These are phyloP conservation scores for Podospora australis DNA, from an alignment of 495 filamentous ascomycete genomes.

Conservation along the genomic window DNA sequence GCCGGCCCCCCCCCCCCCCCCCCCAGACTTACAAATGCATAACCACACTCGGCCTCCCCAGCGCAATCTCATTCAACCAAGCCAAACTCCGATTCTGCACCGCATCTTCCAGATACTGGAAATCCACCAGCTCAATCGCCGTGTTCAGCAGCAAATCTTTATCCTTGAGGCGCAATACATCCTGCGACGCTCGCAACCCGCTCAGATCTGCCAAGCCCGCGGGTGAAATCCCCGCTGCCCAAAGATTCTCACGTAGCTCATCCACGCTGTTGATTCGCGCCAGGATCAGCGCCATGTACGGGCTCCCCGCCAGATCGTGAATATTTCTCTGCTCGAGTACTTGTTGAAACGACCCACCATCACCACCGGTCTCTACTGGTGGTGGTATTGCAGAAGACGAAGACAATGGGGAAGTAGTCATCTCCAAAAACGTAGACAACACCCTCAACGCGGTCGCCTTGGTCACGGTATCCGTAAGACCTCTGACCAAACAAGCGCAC, in stretches of 20 bases:
- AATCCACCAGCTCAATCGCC: conserved; percentile 51
- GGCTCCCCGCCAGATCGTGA: conserved; percentile 34
- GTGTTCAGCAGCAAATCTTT: conserved; percentile 51
- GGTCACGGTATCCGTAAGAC: conserved; percentile 53
- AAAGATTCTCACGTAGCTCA: conserved; percentile 46
- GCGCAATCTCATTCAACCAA: conserved; percentile 46
- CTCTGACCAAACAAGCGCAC: conserved; percentile 53
- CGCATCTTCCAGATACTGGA: conserved; percentile 48
- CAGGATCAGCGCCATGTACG: conserved; percentile 47
- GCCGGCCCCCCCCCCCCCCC: too few relatives aligned
- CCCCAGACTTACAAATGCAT: conserved; percentile 49
- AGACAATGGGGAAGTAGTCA: conserved; percentile 28
- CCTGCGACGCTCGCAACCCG: conserved; percentile 27
- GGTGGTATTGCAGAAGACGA: background rate
- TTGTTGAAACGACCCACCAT: too few relatives aligned
- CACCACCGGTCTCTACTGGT: background rate
- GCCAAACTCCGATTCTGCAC: conserved; percentile 46
- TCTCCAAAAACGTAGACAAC: conserved; percentile 53
- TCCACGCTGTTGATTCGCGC: conserved; percentile 39
- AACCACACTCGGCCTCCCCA: conserved; percentile 40
- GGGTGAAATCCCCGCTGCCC: conserved; percentile 43
- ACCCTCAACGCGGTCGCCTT: conserved; percentile 49
- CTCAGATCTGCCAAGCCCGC: conserved; percentile 21
- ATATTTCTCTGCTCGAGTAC: conserved; percentile 11
- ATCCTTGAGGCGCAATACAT: conserved; percentile 41